Evolutionary conservation across 164 flowering plant species (phyloP), one percentile per base, ranked within the genome.

Genomic region (Stephania japonica): DNA sequence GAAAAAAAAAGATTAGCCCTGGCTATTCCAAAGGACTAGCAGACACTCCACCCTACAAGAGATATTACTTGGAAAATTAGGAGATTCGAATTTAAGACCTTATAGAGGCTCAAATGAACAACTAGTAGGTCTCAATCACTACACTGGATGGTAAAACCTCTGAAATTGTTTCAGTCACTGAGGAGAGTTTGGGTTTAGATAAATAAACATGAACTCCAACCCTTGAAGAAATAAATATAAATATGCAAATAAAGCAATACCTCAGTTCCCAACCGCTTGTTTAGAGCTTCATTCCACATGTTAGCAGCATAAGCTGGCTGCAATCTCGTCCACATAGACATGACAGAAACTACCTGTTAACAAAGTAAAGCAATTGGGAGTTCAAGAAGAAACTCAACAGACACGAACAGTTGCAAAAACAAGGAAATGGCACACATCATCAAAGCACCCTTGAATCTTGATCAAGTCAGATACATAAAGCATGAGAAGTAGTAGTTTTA

Each of bases 261-360:
- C 98, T 93, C 93, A 41, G 99, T 96, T 23, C 91, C 99, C 71
- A 96, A 90, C 42, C 99, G 85, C 85, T 88, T 96, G 75, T 96
- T 96, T 10, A 96, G 82, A 68, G 99, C 99, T 82, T 96, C 99
- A 81, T 96, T 96, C 98, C 98, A 96, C 98, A 96, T 96, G 79
- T 96, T 96, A 75, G 98, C 99, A 82, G 99, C 99, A 82, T 96
- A 96, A 12, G 90, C 85, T 71, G 99, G 99, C 88, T 96, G 99
- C 85, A 96, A 42, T 79, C 98, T 89, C 26, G 98, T 86, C 99
- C 99, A 96, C 98, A 96, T 93, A 72, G 97, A 93, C 98, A 93
- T 96, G 83, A 92, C 85, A 87, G 99, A 96, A 84, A 87, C 75
- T n/a, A 96, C 97, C 98, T 96, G 86, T 50, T 79, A 70, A 75